A percentile compares a stretch with the other conserved stretches of the same genome.
Evolutionary conservation across 1,284 basidiomycete species (phyloP).

Genomic region (Neonothopanus nambi): DNA sequence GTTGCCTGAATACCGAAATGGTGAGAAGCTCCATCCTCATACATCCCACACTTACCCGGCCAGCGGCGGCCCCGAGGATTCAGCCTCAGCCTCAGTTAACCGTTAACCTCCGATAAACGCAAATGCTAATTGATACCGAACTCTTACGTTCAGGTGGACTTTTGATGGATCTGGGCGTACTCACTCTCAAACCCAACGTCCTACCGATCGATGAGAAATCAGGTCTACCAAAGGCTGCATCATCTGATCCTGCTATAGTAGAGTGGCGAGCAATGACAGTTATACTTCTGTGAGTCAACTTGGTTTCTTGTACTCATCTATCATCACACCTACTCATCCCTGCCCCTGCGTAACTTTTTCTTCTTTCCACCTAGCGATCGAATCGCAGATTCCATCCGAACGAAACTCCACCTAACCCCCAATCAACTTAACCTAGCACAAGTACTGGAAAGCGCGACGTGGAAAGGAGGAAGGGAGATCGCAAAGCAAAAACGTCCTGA

Average conservation of each 20-base stretch:
- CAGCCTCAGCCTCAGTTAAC: neutral
- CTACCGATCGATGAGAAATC: slow-evolving; percentile 49
- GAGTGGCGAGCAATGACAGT: slow-evolving; percentile 97
- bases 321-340: neutral
- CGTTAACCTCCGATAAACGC: neutral
- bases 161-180: slow-evolving; percentile 80
- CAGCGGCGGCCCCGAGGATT: neutral
- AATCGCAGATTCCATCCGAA: slow-evolving; percentile 72
- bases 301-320: slow-evolving; percentile 3
- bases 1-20: slow-evolving; percentile 88
- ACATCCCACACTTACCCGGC: no score
- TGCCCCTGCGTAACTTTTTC: slow-evolving; percentile 3
- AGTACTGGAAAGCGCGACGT: slow-evolving; percentile 91
- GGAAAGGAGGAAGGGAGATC: slow-evolving; percentile 94
- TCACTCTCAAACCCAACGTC: slow-evolving; percentile 57
- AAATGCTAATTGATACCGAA: no score
- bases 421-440: slow-evolving; percentile 75
- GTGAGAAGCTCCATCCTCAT: slow-evolving; percentile 34
- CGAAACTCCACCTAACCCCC: slow-evolving; percentile 49
- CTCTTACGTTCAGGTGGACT: slow-evolving; percentile 66
- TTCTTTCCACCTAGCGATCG: slow-evolving; percentile 61
- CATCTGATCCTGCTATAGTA: slow-evolving; percentile 87
- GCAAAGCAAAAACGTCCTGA: slow-evolving; percentile 76
- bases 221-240: slow-evolving; percentile 60
- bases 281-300: slow-evolving; percentile 76